A percentile compares a stretch with the other conserved stretches of the same genome.
Conservation (phyloP, 2,329 filamentous ascomycete genomes). For the Cladosporium colombiae region DNA sequence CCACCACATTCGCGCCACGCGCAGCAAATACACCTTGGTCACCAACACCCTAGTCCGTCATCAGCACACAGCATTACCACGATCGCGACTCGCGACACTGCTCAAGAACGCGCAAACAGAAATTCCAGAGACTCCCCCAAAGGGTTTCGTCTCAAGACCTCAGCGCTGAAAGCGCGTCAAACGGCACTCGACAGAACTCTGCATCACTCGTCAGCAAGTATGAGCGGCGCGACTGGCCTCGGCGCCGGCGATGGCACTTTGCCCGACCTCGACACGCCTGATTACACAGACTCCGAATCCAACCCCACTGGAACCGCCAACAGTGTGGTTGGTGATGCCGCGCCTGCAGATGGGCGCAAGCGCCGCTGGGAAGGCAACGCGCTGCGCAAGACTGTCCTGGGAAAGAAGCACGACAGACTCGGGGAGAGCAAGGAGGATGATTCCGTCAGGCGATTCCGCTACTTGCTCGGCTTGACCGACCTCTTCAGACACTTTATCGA, state of each 20-base stretch:
- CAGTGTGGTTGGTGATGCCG: slow-evolving; percentile 76
- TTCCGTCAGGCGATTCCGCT: slow-evolving; percentile 89
- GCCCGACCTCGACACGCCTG: slow-evolving; percentile 57
- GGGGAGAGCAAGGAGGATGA: slow-evolving; percentile 98
- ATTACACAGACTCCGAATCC: slow-evolving; percentile 67
- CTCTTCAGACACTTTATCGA: slow-evolving; percentile 99
- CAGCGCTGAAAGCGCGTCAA: slow-evolving; percentile 17
- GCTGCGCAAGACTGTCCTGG: slow-evolving; percentile 86
- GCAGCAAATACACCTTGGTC: background rate
- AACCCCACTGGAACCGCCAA: slow-evolving; percentile 69
- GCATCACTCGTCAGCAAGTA: background rate
- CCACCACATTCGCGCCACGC: slow-evolving; percentile 8
- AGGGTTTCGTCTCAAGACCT: background rate
- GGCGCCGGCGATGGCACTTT: slow-evolving; percentile 36
- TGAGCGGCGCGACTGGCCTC: slow-evolving; percentile 12
- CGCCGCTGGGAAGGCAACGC: slow-evolving; percentile 84
- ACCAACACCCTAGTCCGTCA: background rate
- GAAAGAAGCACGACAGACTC: slow-evolving; percentile 89
- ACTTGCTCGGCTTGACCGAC: slow-evolving; percentile 91
- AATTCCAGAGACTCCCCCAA: background rate
- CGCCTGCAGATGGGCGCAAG: slow-evolving; percentile 73
- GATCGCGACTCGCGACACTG: background rate
- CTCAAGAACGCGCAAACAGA: slow-evolving; percentile 11
- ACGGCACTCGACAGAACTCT: background rate
- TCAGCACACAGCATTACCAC: slow-evolving; percentile 5